Base-by-base conservation (phyloP, 495 filamentous ascomycete genomes). In the Trichocladium antarcticum region DNA sequence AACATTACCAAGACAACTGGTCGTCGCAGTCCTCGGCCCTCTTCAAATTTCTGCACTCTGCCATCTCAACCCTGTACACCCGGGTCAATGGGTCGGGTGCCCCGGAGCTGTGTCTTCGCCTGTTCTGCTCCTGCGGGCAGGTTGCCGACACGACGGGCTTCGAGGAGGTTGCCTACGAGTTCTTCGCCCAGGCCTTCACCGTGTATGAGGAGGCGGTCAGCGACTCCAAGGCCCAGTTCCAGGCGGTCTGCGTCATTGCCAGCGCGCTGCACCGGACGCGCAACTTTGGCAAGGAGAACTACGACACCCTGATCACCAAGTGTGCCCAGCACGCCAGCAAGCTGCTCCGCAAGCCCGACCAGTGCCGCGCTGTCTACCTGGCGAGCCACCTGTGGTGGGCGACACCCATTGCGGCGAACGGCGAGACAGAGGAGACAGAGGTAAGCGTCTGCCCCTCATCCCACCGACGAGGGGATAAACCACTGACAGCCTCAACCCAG, bases 341-440 rank as follows among this genome's bases (percentile, higher is more conserved):
- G 64, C 74, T 98, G 43, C 76, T 98, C 53, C 93, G 96, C 70
- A 98, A 97, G 68, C 92, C 92, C 5, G 92, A 98, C 57, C 92
- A 98, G 63, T 98, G 92, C 64, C 78, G 92, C 15, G 93, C 93
- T 1, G 92, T 98, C 9, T 98, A 96, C 57, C 69, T 96, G 50
- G 92, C 93, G 14, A 93, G 86, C 58, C 92, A 98, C 62, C 71
- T 98, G 37, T 98, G 92, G 92, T 98, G 92, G 92, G 87, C 88
- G 1, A 84, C 87, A 31, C 93, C 95, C 37, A 92, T 89, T 57
- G 69, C 82, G 3, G 81, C 83, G 29, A 81, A 81, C 50, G 81
- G 78, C 0, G 90, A 95, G 60, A 85, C 89, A 31, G 89, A 92
- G 52, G 74, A 85, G 56, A 85, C 83, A 51, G 79, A 81, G 56